Percentiles rank a stretch among this genome's conserved stretches.
These are phyloP conservation scores for Tricholomella constricta DNA, from an alignment of 768 basidiomycete genomes.

Conservation along the genomic window DNA sequence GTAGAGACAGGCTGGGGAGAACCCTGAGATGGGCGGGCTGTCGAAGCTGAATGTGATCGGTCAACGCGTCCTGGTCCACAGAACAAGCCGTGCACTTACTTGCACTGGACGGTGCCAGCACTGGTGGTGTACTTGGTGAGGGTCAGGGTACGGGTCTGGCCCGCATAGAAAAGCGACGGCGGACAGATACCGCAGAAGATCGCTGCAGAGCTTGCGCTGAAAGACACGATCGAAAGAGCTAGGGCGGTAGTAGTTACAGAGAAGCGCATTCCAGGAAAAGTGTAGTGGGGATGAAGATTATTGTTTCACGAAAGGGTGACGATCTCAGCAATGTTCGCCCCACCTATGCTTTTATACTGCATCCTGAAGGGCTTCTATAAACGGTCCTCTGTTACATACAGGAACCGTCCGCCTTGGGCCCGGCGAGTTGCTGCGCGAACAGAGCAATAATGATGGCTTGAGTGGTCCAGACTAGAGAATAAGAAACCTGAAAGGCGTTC, in stretches of 20 bases:
- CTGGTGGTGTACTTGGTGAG: constrained; percentile 8
- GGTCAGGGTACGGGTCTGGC: constrained; percentile 11
- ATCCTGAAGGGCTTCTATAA: no score
- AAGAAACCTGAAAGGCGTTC: no score
- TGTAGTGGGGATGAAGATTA: no score
- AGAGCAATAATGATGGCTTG: no score
- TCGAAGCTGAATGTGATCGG: constrained; percentile 3
- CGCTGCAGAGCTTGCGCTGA: constrained; percentile 1
- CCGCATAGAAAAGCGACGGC: constrained; percentile 8
- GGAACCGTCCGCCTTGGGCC: no score
- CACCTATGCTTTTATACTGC: no score
- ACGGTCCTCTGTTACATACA: no score
- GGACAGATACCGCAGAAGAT: constrained; percentile 15
- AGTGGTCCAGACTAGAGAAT: no score
- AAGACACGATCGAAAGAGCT: not conserved
- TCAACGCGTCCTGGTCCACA: no score
- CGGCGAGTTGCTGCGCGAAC: no score
- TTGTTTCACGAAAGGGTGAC: no score
- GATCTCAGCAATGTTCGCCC: no score
- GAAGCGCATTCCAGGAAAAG: not conserved
- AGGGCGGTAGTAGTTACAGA: not conserved
- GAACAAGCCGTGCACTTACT: constrained; percentile 4
- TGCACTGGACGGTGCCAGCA: constrained; percentile 9
- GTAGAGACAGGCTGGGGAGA: constrained; percentile 3
- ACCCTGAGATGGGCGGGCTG: constrained; percentile 8